Base-by-base conservation (phyloP, 2,329 filamentous ascomycete genomes). In the Cytospora chrysosperma region DNA sequence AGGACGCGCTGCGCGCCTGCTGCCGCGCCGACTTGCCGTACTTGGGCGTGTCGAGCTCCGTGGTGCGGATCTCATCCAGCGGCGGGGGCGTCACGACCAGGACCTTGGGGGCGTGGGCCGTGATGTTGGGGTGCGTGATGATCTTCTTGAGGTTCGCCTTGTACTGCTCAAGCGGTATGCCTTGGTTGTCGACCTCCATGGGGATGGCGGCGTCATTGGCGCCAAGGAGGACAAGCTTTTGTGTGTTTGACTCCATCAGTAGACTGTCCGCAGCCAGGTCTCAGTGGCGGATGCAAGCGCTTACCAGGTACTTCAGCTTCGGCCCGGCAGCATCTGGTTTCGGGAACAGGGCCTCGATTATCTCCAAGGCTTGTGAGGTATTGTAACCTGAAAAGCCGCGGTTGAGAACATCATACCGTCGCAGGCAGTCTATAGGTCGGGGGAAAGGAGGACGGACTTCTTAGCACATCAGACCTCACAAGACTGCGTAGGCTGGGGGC, bases 321-420 rank as follows among this genome's bases (percentile, higher is more conserved):
- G 85, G 82, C 30, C 82, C 83, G 2, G 77, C 74, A 27, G 81
- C 75, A 1, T 83, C 79, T 1, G 87, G 85, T n/a, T 85, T 78
- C 2, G 91, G 88, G 68, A 97, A 86, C 68, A 95, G 84, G 50
- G 86, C 78, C 0, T 88, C 83, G 6, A 97, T 79, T 50, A 90
- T 81, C 63, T 85, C 78, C 63, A 96, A 75, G 13, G 88, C 89
- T 74, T 96, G 88, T 40, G 83, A 81, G 2, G 92, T 93, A 71
- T 89, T 96, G 80, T 94, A 97, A 13, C 94, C 94, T 70, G 86
- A 90, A 67, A 96, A 87, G 6, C 95, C 95, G 52, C 93, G 86
- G 75, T 97, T 97, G 70, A 98, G 79, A 54, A 98, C 86, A 77
- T 98, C 95, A 17, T 95, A 81, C 40, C 88, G 86, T 63, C 94